Base-by-base conservation (phyloP, 129 eudicot species). In the Flaveria ramosissima region DNA sequence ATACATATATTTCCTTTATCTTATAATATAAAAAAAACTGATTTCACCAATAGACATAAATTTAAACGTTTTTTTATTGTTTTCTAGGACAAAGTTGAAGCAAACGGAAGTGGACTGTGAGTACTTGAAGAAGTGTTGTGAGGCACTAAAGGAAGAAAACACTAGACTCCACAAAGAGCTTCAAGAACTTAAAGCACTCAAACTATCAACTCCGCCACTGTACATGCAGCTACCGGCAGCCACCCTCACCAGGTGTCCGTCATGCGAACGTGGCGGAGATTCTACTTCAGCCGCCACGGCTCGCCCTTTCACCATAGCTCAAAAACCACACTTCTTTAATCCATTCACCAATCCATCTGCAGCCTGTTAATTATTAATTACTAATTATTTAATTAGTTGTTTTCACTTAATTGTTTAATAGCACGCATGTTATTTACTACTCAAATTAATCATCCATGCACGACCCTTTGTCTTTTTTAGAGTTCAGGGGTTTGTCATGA, bases 191-290 rank as follows among this genome's bases (percentile, higher is more conserved):
- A 90, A 87, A 76, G 88, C 96, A 2, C 65, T 88, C 16, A 90
- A 87, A 65, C 13, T 80, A 10, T 59, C 90, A 9, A 15, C 27
- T 47, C 72, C 87, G 60, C 89, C 93, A 8, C 46, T 88, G 3
- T 93, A 90, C 76, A 93, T 93, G 98, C 97, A 90, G 77, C 80
- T 93, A 55, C 98, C 98, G 20, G 97, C 98, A 39, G 96, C 98
- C 21, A 93, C 98, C 51, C 96, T 93, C 46, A 87, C 96, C 75
- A 89, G 87, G 96, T 93, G 98, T 72, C 98, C 98, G 5, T 87
- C 98, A 0, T 93, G 98, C 19, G 95, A 92, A 71, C 77, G 91
- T 70, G 62, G 84, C 62, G 85, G 88, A 7, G 93, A 78, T 76
- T 70, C 78, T 52, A 70, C 72, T 7, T 67, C 78, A 21, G 16